Evolutionary conservation across 345 rosid species (phyloP).

Genomic region (Atalantia buxifolia): DNA sequence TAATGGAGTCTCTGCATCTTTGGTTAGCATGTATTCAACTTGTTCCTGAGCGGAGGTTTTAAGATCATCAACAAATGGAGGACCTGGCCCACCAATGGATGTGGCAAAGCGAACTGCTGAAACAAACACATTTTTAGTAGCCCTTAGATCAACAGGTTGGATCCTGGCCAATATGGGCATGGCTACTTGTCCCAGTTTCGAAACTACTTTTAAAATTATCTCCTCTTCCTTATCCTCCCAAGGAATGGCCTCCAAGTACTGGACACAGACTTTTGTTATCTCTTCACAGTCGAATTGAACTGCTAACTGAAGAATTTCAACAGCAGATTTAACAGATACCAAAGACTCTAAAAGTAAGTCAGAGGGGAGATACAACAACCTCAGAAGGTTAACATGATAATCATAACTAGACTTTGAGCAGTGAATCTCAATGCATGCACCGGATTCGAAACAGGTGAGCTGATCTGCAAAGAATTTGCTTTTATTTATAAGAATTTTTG

Average conservation of each 20-base stretch:
- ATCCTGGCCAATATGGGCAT: slow-evolving; percentile 58
- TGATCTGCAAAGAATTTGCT: slow-evolving; percentile 42
- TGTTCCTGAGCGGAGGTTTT: slow-evolving; percentile 87
- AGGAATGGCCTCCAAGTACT: slow-evolving; percentile 54
- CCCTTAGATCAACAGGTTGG: slow-evolving; percentile 44
- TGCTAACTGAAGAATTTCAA: slow-evolving; percentile 45
- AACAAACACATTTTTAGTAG: slow-evolving; percentile 59
- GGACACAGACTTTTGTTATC: slow-evolving; percentile 40
- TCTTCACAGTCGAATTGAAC: slow-evolving; percentile 40
- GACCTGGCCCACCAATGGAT: slow-evolving; percentile 44
- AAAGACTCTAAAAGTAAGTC: slow-evolving; percentile 36
- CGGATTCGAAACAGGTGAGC: slow-evolving; percentile 23
- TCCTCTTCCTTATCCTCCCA: slow-evolving; percentile 59
- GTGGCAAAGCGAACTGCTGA: slow-evolving; percentile 83
- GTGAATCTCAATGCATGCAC: slow-evolving; percentile 27
- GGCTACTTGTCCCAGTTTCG: slow-evolving; percentile 39
- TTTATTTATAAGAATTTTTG: slow-evolving; percentile 30
- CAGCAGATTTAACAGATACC: slow-evolving; percentile 40
- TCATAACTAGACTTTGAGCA: slow-evolving; percentile 38
- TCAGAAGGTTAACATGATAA: slow-evolving; percentile 42
- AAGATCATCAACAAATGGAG: slow-evolving; percentile 64
- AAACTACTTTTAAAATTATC: slow-evolving; percentile 34
- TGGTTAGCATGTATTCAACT: slow-evolving; percentile 81
- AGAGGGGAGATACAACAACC: slow-evolving; percentile 30
- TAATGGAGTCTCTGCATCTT: slow-evolving; percentile 54